phyloP scores from a whole-genome alignment of 208 protist genomes.

The Kentomonas sorsogonicus region DNA sequence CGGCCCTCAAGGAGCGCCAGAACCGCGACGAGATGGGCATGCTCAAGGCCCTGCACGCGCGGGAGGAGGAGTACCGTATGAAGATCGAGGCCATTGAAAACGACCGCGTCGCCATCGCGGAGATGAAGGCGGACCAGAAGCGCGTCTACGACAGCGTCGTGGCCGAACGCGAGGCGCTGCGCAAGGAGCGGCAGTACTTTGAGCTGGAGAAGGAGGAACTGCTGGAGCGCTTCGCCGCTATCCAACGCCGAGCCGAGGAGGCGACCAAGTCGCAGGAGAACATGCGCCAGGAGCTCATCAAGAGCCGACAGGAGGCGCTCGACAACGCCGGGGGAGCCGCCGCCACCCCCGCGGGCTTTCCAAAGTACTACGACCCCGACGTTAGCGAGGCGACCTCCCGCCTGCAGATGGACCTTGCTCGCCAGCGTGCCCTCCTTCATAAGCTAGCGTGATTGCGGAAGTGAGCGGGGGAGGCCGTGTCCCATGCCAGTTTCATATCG shows the following conservation, averaged over 20 bases:
- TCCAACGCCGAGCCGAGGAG: slow-evolving; percentile 67
- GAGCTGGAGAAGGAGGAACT: slow-evolving; percentile 76
- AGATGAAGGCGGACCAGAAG: slow-evolving; percentile 57
- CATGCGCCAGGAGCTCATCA: slow-evolving; percentile 41
- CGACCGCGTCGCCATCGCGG: slow-evolving; percentile 41
- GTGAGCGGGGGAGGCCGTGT: too few relatives aligned
- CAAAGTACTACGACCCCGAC: too few relatives aligned
- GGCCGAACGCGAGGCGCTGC: slow-evolving; percentile 60
- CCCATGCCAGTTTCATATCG: too few relatives aligned
- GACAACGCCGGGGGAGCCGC: background rate
- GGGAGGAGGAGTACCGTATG: slow-evolving; percentile 62
- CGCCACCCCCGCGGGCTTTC: background rate
- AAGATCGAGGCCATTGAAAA: slow-evolving; percentile 64
- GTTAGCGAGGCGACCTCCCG: slow-evolving; percentile 36
- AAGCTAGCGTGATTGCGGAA: too few relatives aligned
- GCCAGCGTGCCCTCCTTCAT: slow-evolving; percentile 74
- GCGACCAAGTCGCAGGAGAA: slow-evolving; percentile 44
- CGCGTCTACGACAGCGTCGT: slow-evolving; percentile 39
- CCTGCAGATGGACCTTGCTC: slow-evolving; percentile 76
- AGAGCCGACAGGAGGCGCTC: slow-evolving; percentile 1
- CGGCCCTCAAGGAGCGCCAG: slow-evolving; percentile 61
- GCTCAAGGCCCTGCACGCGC: slow-evolving; percentile 61
- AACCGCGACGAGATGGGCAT: slow-evolving; percentile 72
- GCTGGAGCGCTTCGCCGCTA: slow-evolving; percentile 53
- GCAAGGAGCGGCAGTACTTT: slow-evolving; percentile 65